Evolutionary conservation across 2,329 filamentous ascomycete genomes (phyloP), one percentile per base, ranked within the genome.

Genomic region (Aschersonia sp.): DNA sequence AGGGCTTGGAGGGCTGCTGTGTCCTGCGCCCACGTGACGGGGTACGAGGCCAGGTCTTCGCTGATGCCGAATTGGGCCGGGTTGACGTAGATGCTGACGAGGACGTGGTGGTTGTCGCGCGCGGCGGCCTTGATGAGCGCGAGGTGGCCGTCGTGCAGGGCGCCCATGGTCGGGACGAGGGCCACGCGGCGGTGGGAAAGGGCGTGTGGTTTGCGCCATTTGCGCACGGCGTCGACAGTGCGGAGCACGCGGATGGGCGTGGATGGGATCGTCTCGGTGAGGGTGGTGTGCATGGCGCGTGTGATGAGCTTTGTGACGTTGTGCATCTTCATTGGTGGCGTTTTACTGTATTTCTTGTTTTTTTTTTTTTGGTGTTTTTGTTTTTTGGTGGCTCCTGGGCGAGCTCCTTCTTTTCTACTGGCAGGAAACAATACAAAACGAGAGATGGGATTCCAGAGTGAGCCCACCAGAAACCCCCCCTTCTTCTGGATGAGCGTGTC

Each of bases 101-200:
- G 82, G 49, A 97, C 85, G 56, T 89, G 78, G 54, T 85, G 84
- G 67, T 89, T 92, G 58, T 94, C 87, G 45, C 74, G 71, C 1
- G 89, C 89, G 3, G 92, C 92, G 56, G 82, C 77, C 50, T 87
- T 84, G 58, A 95, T 84, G 29, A 98, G 76, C 3, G 85, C 85
- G 46, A 95, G 67, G 66, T 98, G 92, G 41, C 92, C 92, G 48
- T 81, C 77, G 65, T 98, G 92, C n/a, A 98, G 75, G 45, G 92
- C 92, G 52, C 92, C 92, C 92, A 98, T 97, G 32, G 92, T 98
- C 1, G 92, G 92, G 38, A 98, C 89, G 31, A 98, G 79, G 50
- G 85, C 88, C 50, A 98, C 81, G 43, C 81, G 82, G 49, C 83
- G 78, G 56, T 83, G 77, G 58, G 80, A 73, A 51, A 80, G 66